Evolutionary conservation across 2,329 filamentous ascomycete species (phyloP), one percentile per base, ranked within the genome.

Genomic region (Aspergillus terreus): DNA sequence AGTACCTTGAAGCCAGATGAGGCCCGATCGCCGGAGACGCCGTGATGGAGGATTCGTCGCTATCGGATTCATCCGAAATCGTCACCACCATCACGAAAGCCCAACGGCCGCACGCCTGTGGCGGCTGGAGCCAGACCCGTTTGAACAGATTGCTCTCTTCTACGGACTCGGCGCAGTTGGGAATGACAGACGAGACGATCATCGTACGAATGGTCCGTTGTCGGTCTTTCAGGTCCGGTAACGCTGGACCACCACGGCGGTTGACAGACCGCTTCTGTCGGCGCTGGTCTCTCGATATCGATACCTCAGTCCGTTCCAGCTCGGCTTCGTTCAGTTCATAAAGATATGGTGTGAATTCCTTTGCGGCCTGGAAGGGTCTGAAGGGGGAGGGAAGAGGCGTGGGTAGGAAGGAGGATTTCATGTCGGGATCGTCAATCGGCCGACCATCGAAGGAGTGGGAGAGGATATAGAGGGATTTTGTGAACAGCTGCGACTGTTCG

Each of bases 211-310:
- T 92, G 1, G 94, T 97, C 47, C 92, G 84, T 72, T 94, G 92
- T 49, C 92, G 83, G 63, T 99, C 94, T 69, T 95, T 96, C 52
- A 99, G 83, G 73, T 99, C 94, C n/a, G 94, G 94, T 38, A 99
- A 77, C 53, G 90, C 88, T 5, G 94, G 94, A 0, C 94, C 94
- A 57, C 94, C 94, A 63, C 94, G 84, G 56, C 94, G 82, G 69
- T 96, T 97, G 62, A 96, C 89, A 6, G 94, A 96, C 44, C 94
- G 84, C 76, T 99, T 99, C 73, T 97, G 92, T 47, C 92, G 84
- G 61, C 94, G 82, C 71, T 97, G 92, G 68, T 99, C 94, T 58
- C 94, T 84, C 52, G 94, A 92, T 62, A 97, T 92, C 36, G 92
- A 94, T 27, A 92, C 83, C 70, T 99, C 94, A 49, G 92, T 92